phyloP scores from a whole-genome alignment of 345 rosid species.

The Eutrema yunnanense region DNA sequence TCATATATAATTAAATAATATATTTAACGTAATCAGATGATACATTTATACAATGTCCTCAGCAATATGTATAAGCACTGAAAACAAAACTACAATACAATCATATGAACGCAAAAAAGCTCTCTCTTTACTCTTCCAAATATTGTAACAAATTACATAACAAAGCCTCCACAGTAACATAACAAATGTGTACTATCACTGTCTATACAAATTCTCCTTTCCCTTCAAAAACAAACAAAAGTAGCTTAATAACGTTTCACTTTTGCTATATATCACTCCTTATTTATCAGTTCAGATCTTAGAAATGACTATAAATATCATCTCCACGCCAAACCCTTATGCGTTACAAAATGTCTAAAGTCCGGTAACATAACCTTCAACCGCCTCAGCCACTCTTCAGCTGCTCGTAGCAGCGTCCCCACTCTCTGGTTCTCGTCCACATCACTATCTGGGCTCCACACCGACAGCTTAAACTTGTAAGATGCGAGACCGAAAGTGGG shows the following conservation, averaged over 20 bases:
- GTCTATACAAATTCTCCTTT: conserved; percentile 23
- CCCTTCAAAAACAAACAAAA: neutral
- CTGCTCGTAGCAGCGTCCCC: conserved; percentile 41
- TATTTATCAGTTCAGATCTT: conserved; percentile 2
- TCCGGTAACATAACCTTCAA: conserved; percentile 72
- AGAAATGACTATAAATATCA: conserved; percentile 8
- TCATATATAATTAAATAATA: neutral
- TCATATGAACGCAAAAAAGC: neutral
- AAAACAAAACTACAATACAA: neutral
- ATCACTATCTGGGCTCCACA: conserved; percentile 39
- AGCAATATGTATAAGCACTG: too few relatives aligned
- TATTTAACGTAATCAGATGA: too few relatives aligned
- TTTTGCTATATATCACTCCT: conserved; percentile 14
- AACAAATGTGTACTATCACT: conserved; percentile 15
- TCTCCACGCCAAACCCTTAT: conserved; percentile 24
- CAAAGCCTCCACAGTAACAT: neutral
- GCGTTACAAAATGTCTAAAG: conserved; percentile 59
- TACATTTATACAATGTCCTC: neutral
- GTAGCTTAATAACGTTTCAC: neutral
- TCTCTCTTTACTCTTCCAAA: neutral
- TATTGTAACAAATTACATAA: neutral
- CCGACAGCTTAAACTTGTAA: conserved; percentile 59
- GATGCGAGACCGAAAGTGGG: conserved; percentile 74
- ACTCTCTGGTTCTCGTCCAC: conserved; percentile 47
- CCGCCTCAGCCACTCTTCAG: conserved; percentile 74